phyloP scores from a whole-genome alignment of 164 flowering plant genomes.

The Sextonia rubra region DNA sequence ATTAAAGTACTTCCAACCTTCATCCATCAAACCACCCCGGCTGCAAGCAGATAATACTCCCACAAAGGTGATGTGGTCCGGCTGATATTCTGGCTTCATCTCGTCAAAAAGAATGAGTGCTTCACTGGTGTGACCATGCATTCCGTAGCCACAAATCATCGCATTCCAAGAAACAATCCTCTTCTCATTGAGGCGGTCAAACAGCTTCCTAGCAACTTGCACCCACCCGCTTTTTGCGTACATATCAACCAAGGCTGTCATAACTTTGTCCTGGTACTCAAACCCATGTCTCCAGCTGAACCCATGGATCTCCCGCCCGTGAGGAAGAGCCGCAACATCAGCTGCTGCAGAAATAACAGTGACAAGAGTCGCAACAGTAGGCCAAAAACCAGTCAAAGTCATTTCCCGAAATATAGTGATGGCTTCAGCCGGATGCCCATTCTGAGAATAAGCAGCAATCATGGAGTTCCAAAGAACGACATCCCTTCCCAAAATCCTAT shows the following conservation, averaged over 20 bases:
- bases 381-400: constrained; percentile 4
- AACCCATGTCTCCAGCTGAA: constrained; percentile 16
- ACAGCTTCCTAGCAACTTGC: constrained; percentile 7
- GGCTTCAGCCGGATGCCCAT: constrained; percentile 15
- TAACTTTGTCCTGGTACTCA: constrained; percentile 12
- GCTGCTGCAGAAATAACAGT: constrained; percentile 13
- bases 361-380: constrained; percentile 16
- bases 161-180: constrained; percentile 20
- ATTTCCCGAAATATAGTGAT: constrained; percentile 12
- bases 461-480: constrained; percentile 19
- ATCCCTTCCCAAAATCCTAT: constrained; percentile 9
- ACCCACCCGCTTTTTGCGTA: constrained; percentile 17
- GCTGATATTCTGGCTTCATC: constrained; percentile 4
- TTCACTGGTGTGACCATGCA: constrained; percentile 20
- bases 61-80: constrained; percentile 20
- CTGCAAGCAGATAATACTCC: constrained; percentile 20
- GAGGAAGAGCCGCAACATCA: constrained; percentile 10
- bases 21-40: constrained; percentile 10
- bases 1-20: constrained; percentile 6
- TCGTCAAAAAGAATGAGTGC: constrained; percentile 15
- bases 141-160: constrained; percentile 19
- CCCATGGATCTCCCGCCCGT: constrained; percentile 17
- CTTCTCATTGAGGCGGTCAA: constrained; percentile 13
- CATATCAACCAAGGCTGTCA: constrained; percentile 19
- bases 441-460: constrained; percentile 15